Conservation (phyloP, 495 filamentous ascomycete genomes). For the Aspergillus saccharolyticus region DNA sequence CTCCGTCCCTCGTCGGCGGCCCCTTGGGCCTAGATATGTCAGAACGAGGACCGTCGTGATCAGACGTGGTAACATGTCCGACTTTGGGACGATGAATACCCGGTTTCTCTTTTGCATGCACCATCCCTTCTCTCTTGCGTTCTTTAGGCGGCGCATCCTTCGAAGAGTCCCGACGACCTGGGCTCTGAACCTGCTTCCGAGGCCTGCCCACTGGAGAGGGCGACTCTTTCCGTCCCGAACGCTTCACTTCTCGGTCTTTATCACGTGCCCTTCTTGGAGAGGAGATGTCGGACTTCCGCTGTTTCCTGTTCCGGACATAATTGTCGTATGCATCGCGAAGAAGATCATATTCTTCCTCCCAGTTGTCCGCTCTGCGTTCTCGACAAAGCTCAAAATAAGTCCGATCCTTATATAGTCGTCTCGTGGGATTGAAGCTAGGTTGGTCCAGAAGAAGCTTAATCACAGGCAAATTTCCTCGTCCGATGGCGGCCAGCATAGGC, state of each 20-base stretch:
- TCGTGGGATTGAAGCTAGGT: slow-evolving; percentile 71
- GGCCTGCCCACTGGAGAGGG: slow-evolving; percentile 45
- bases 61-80: slow-evolving; percentile 21
- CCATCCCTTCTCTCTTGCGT: slow-evolving; percentile 27
- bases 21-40: slow-evolving; percentile 27
- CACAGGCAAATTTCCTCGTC: slow-evolving; percentile 78
- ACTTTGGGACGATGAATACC: slow-evolving; percentile 23
- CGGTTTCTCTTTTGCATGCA: slow-evolving; percentile 28
- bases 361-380: slow-evolving; percentile 74
- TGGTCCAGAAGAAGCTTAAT: slow-evolving; percentile 75
- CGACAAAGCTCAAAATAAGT: slow-evolving; percentile 82
- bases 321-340: slow-evolving; percentile 75
- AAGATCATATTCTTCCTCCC: slow-evolving; percentile 83
- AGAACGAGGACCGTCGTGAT: slow-evolving; percentile 24
- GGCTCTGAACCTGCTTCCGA: slow-evolving; percentile 36
- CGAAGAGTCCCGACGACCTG: slow-evolving; percentile 25
- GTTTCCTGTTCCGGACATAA: slow-evolving; percentile 41
- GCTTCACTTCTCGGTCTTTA: slow-evolving; percentile 49
- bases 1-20: slow-evolving; percentile 28
- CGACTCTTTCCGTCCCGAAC: slow-evolving; percentile 43
- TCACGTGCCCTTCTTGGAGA: slow-evolving; percentile 58
- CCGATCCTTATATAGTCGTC: slow-evolving; percentile 58
- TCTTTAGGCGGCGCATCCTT: slow-evolving; percentile 32
- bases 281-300: slow-evolving; percentile 34
- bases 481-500: slow-evolving; percentile 91